Conservation (phyloP, 306 rosid species). For the Mimosa pudica region DNA sequence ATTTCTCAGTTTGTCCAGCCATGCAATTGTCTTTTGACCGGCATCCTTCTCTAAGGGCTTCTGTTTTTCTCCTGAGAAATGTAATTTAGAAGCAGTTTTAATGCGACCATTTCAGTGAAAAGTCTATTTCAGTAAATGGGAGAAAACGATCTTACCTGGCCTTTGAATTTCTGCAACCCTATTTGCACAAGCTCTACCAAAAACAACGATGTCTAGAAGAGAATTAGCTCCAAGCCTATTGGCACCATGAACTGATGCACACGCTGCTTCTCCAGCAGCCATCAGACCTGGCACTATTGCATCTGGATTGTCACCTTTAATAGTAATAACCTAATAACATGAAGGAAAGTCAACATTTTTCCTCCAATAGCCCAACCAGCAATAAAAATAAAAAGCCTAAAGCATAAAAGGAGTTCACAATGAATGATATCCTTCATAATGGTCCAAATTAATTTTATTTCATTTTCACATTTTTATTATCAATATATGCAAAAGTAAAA, state of each 20-base stretch:
- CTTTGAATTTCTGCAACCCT: conserved; percentile 79
- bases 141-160: conserved; percentile 63
- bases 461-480: not conserved
- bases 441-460: not conserved
- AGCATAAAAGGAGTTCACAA: not conserved
- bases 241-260: conserved; percentile 95
- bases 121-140: not conserved
- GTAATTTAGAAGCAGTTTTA: conserved; percentile 25
- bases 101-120: not conserved
- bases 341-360: not conserved
- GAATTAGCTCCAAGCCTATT: conserved; percentile 96
- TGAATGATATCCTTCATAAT: not conserved
- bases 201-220: conserved; percentile 89
- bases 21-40: conserved; percentile 89
- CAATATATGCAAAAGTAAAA: not conserved
- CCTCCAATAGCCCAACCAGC: not conserved
- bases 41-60: conserved; percentile 88
- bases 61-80: conserved; percentile 73
- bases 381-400: not conserved
- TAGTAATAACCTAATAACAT: conserved; percentile 64
- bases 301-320: conserved; percentile 77
- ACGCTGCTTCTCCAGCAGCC: conserved; percentile 97
- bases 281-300: conserved; percentile 70
- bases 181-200: conserved; percentile 94
- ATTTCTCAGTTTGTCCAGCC: conserved; percentile 92